Conservation (phyloP, 768 basidiomycete genomes). For the Mycena chlorophos region DNA sequence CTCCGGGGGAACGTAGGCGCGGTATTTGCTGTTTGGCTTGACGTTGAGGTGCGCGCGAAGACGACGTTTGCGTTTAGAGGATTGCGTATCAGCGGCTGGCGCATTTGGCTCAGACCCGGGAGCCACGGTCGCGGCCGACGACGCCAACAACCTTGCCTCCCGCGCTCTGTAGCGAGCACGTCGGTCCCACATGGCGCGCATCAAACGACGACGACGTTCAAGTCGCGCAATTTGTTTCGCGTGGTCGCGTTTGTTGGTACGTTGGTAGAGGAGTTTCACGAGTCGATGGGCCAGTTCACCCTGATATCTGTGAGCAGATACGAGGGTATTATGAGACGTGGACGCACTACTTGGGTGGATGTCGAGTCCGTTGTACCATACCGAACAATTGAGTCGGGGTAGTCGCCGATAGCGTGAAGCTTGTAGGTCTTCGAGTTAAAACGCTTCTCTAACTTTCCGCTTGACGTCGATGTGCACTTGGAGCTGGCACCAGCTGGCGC, state of each 20-base stretch:
- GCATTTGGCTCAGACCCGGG: background rate
- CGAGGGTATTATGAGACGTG: background rate
- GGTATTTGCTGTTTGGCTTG: background rate
- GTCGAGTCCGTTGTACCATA: slow-evolving; percentile 29
- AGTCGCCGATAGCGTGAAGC: slow-evolving; percentile 25
- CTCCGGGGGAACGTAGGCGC: background rate
- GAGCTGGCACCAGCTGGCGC: too few relatives aligned
- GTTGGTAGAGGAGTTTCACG: slow-evolving; percentile 30
- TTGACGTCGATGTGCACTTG: too few relatives aligned
- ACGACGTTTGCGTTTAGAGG: too few relatives aligned
- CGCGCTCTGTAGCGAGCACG: background rate
- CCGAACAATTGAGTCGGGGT: slow-evolving; percentile 7
- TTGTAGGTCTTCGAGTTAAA: slow-evolving; percentile 26
- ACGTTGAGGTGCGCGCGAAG: background rate
- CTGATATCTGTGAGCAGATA: slow-evolving; percentile 24
- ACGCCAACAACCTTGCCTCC: background rate
- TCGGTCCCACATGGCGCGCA: background rate
- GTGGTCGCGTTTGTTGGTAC: slow-evolving; percentile 27
- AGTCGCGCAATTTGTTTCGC: slow-evolving; percentile 22
- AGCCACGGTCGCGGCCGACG: background rate
- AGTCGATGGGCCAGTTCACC: slow-evolving; percentile 32
- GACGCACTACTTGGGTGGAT: slow-evolving; percentile 27
- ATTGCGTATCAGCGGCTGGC: background rate
- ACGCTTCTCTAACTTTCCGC: background rate
- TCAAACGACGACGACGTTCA: background rate